Percentiles rank a stretch among this genome's conserved stretches.
Evolutionary conservation across 352 stramenopile genomes (phyloP).

Genomic region (Discostella stelligera): DNA sequence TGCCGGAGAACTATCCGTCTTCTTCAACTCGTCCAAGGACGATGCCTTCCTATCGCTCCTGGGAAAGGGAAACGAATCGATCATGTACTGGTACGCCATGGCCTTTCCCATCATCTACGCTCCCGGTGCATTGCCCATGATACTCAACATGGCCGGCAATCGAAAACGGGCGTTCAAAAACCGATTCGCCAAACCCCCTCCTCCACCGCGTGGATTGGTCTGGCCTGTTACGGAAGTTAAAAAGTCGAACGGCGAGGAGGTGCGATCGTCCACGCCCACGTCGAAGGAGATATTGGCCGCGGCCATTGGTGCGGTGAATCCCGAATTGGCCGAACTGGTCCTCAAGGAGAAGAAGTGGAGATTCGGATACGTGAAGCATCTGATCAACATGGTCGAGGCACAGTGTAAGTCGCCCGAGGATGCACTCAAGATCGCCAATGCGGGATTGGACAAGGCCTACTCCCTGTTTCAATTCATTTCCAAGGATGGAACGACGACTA

Average conservation of each 20-base stretch:
- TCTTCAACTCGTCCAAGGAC: constrained; percentile 62
- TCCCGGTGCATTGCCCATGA: constrained; percentile 83
- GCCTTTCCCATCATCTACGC: constrained; percentile 80
- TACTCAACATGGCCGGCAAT: constrained; percentile 86
- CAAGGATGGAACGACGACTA: constrained; percentile 64
- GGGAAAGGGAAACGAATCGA: constrained; percentile 25
- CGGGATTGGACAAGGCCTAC: constrained; percentile 83
- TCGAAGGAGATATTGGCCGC: constrained; percentile 82
- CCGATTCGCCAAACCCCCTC: constrained; percentile 76
- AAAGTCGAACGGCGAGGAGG: constrained; percentile 62
- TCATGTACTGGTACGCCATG: constrained; percentile 66
- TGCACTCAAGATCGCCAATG: constrained; percentile 82
- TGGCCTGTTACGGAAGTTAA: constrained; percentile 69
- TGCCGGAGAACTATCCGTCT: constrained; percentile 84
- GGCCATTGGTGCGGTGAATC: constrained; percentile 68
- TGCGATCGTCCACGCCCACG: constrained; percentile 78
- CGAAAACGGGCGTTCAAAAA: constrained; percentile 85
- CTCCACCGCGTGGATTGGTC: constrained; percentile 70
- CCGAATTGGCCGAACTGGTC: constrained; percentile 67
- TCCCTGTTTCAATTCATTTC: constrained; percentile 86
- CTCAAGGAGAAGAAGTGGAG: constrained; percentile 78
- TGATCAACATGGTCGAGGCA: constrained; percentile 81
- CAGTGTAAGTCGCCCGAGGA: constrained; percentile 78
- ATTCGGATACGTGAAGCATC: constrained; percentile 86
- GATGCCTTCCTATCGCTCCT: constrained; percentile 46